phyloP scores from a whole-genome alignment of 2,329 filamentous ascomycete genomes.

The Colletotrichum eleusines region DNA sequence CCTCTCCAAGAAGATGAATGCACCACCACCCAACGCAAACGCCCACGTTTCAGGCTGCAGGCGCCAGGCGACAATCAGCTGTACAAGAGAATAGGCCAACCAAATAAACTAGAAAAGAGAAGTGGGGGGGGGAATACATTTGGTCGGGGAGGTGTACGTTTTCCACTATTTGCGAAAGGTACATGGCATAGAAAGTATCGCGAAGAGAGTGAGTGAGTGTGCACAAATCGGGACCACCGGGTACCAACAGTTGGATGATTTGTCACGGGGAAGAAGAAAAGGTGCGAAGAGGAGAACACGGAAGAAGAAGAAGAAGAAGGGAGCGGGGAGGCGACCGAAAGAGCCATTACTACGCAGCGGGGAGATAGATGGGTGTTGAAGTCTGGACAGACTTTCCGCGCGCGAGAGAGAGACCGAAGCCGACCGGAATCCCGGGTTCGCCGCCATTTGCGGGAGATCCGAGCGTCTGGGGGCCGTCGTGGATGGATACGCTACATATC shows the following conservation, averaged over 20 bases:
- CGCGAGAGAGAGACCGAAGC: not conserved
- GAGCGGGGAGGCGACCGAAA: not conserved
- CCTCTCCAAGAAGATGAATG: not conserved
- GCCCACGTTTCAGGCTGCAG: constrained; percentile 4
- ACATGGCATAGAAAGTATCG: not conserved
- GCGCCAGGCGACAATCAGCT: not conserved
- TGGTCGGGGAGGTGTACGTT: not conserved
- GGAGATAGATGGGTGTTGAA: not conserved
- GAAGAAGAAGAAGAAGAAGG: not conserved
- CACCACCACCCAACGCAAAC: constrained; percentile 1
- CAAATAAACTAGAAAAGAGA: not conserved
- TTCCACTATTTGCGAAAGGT: not conserved
- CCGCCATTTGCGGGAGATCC: constrained; percentile 11
- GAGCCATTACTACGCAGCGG: not conserved
- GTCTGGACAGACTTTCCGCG: constrained; percentile 12
- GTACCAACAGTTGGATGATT: not conserved
- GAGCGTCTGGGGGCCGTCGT: not conserved
- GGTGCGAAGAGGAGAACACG: accelerated
- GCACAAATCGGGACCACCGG: not conserved
- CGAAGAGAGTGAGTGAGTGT: not conserved
- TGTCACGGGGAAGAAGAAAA: not conserved
- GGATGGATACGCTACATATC: no score
- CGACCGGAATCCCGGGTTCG: constrained; percentile 12
- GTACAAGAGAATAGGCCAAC: not conserved
- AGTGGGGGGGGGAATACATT: not conserved